Evolutionary conservation across 768 basidiomycete species (phyloP), one percentile per base, ranked within the genome.

Genomic region (Gelatoporia subvermispora): DNA sequence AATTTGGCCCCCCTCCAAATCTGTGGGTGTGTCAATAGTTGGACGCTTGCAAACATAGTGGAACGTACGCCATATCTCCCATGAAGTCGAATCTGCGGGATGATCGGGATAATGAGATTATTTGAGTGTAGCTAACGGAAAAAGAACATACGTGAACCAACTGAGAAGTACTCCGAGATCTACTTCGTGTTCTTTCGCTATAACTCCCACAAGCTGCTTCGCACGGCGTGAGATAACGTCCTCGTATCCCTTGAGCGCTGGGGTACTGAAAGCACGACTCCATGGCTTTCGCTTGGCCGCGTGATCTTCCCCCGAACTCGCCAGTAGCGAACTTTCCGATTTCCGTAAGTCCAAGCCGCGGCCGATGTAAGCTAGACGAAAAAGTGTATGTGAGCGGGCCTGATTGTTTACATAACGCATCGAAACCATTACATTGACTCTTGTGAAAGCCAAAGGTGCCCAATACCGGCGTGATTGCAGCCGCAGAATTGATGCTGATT

Each of bases 191-290:
- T 41, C 28, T 5, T 13, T 5, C 28, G 17, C 60, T 48, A 77
- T 53, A 5, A 55, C 49, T 8, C 73, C 72, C 9, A 74, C 63
- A 1, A 79, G 65, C 49, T 79, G 74, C 1, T 53, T 50, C 3
- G 66, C 68, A 15, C 77, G 58, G 18, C 58, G 58, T 1, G 61
- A 60, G 20, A 79, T 57, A 2, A 73, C 55, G 0, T 57, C 52
- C 49, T 76, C 70, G 46, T 78, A 79, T 13, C 70, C 73, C 54
- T 72, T 74, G 34, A 81, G 52, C 2, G 77, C 71, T 3, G 62
- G 51, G 10, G 69, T 69, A 41, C 63, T 76, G 61, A 80, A 71
- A 0, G 70, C 78, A 18, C 75, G 65, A n/a, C 71, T 72, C 78
- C 78, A 80, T 2, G 74, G 65, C 20, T 68, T 67, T 8, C 77